These are phyloP conservation scores for Solanum appendiculatum DNA, from an alignment of 257 asterid species.

Conservation along the genomic window DNA sequence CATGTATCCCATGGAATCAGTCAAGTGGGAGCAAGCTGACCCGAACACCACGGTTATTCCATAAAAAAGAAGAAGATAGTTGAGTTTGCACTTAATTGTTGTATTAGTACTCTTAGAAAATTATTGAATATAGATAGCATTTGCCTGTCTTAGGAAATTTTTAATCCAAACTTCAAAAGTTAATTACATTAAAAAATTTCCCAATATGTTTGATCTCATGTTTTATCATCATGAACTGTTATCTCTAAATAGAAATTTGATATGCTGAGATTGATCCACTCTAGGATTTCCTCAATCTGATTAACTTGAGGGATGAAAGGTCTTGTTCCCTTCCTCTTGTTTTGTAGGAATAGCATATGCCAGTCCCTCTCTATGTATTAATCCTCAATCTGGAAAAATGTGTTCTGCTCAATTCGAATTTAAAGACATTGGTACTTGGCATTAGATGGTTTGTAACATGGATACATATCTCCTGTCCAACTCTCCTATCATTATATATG, in stretches of 20 bases:
- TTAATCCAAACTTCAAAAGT: neutral
- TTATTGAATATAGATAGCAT: neutral
- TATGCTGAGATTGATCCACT: neutral
- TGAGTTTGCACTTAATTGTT: neutral
- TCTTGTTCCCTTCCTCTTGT: neutral
- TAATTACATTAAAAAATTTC: neutral
- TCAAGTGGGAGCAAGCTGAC: neutral
- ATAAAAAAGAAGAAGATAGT: neutral
- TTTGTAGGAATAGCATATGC: neutral
- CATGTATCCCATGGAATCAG: neutral
- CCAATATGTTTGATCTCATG: neutral
- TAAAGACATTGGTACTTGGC: conserved; percentile 9
- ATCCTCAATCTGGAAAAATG: neutral
- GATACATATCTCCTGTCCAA: conserved; percentile 1
- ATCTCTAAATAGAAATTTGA: neutral
- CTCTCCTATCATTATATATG: conserved; percentile 2
- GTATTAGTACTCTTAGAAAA: neutral
- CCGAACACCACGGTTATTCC: neutral
- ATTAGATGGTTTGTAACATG: neutral
- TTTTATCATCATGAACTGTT: neutral
- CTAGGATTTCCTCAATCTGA: neutral
- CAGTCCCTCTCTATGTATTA: neutral
- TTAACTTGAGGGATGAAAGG: neutral
- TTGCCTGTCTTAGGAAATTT: neutral
- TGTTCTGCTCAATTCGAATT: neutral